phyloP scores from a whole-genome alignment of 139 green algal species.

The Coccomyxa sp. region DNA sequence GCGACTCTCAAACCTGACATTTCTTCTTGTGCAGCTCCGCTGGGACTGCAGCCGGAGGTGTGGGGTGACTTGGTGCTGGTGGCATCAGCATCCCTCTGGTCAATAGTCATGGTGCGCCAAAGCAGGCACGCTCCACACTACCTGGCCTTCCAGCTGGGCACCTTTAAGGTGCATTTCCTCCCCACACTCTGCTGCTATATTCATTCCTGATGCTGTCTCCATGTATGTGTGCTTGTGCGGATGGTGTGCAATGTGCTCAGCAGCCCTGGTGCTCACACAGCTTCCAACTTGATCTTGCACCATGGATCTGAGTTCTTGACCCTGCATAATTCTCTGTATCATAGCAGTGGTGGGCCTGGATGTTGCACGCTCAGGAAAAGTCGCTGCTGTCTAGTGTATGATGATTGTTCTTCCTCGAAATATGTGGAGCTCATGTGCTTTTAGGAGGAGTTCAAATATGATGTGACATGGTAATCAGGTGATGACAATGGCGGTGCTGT shows the following conservation, averaged over 20 bases:
- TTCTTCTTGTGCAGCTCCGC: background rate
- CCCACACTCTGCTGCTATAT: background rate
- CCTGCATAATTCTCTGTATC: no score
- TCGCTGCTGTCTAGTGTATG: no score
- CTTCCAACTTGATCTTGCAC: no score
- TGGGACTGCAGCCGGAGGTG: background rate
- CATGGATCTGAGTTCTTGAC: no score
- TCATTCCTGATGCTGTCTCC: no score
- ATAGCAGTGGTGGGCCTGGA: no score
- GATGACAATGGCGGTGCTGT: slow-evolving; percentile 13
- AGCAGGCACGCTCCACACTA: slow-evolving; percentile 14
- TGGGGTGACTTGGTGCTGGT: slow-evolving; percentile 15
- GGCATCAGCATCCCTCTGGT: slow-evolving; percentile 12
- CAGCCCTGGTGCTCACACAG: background rate
- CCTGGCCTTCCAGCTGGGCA: background rate
- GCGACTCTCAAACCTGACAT: no score
- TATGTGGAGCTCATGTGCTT: no score
- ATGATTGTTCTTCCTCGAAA: no score
- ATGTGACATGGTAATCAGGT: background rate
- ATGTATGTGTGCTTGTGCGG: background rate
- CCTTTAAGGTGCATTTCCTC: background rate
- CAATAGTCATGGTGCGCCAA: slow-evolving; percentile 19
- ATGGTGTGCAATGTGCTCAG: background rate
- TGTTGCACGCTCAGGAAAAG: no score
- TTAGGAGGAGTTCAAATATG: no score